A percentile compares a stretch with the other conserved stretches of the same genome.
These are phyloP conservation scores for Carex littledalei DNA, from an alignment of 176 grass and related monocot species.

Conservation along the genomic window DNA sequence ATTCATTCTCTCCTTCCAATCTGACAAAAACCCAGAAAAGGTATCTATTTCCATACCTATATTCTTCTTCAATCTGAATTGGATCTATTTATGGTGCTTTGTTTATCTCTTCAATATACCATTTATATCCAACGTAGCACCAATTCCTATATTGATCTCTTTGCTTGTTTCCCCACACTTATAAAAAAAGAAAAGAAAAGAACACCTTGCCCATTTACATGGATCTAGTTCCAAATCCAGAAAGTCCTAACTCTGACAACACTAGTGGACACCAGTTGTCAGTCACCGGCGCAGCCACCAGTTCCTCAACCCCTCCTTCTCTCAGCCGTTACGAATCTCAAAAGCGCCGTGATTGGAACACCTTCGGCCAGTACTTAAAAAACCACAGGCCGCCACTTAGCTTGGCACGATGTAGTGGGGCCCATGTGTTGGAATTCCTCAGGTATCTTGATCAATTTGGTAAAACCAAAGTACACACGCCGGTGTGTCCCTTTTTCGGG, in stretches of 20 bases:
- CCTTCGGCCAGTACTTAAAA: constrained; percentile 89
- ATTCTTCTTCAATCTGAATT: background rate
- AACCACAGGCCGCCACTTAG: constrained; percentile 84
- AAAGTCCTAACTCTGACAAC: constrained; percentile 63
- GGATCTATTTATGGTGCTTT: constrained; percentile 13
- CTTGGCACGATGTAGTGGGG: constrained; percentile 79
- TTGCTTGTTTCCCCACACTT: constrained; percentile 3
- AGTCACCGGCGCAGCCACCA: background rate
- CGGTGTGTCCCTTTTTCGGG: constrained; percentile 81
- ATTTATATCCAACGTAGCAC: constrained; percentile 24
- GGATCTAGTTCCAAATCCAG: constrained; percentile 60
- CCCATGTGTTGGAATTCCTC: constrained; percentile 87
- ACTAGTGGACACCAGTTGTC: constrained; percentile 8
- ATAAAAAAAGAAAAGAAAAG: background rate
- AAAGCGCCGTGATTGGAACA: constrained; percentile 77
- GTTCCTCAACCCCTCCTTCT: background rate
- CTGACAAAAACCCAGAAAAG: constrained; percentile 21
- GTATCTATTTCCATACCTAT: background rate
- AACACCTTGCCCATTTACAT: constrained; percentile 27
- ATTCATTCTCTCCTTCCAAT: constrained; percentile 23
- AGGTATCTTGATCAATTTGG: constrained; percentile 97
- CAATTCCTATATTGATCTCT: constrained; percentile 45
- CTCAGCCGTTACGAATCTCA: constrained; percentile 58
- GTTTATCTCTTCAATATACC: constrained; percentile 32
- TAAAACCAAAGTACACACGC: constrained; percentile 84